These are phyloP conservation scores for Eragrostis curvula DNA, from an alignment of 176 grass and related monocot species.

Conservation along the genomic window DNA sequence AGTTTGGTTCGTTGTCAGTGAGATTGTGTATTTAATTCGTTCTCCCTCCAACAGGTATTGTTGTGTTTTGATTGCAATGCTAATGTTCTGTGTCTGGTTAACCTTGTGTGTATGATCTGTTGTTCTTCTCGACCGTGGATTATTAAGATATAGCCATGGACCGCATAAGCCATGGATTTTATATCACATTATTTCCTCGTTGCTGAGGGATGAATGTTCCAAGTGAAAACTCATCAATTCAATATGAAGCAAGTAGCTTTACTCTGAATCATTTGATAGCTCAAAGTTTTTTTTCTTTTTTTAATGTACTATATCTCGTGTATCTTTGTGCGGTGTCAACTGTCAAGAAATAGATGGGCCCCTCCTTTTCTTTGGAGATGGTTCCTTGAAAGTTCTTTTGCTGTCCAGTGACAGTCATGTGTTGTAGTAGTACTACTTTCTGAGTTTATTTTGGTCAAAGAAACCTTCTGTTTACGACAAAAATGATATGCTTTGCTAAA, in stretches of 20 bases:
- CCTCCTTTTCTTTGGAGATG: not conserved
- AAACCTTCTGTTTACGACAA: not conserved
- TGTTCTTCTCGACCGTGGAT: not conserved
- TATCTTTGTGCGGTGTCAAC: not conserved
- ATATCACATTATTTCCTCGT: not conserved
- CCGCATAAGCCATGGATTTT: not conserved
- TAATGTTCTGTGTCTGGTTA: conserved; percentile 6
- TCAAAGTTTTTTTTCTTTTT: not conserved
- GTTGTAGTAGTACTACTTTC: not conserved
- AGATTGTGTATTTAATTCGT: not conserved
- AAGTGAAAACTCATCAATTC: not conserved
- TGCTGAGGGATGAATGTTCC: not conserved
- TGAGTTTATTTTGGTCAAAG: conserved; percentile 25
- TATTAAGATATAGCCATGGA: conserved; percentile 7
- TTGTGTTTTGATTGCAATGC: not conserved
- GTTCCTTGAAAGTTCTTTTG: conserved; percentile 31
- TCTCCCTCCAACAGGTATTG: not conserved
- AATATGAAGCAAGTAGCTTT: not conserved
- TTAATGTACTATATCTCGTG: not conserved
- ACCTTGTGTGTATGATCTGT: not conserved
- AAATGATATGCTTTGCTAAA: not conserved
- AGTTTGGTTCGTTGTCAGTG: too few relatives aligned
- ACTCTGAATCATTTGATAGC: not conserved
- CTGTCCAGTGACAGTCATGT: not conserved
- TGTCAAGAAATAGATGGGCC: not conserved